Evolutionary conservation across 2,329 filamentous ascomycete genomes (phyloP), one percentile per base, ranked within the genome.

Genomic region (Colletotrichum orchidophilum): DNA sequence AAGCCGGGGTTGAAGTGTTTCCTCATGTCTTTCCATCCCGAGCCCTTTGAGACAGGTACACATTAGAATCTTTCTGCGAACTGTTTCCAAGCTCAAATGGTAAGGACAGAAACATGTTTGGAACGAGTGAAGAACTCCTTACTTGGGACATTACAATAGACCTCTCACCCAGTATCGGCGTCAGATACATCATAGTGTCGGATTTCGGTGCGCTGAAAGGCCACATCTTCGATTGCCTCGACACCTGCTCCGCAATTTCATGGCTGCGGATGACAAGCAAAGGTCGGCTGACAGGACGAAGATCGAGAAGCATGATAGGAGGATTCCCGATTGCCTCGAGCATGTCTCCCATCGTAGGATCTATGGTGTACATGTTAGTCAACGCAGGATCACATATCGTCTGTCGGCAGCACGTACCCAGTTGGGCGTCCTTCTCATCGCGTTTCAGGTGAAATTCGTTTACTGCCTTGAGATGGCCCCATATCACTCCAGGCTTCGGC

Each of bases 1-100:
- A 83, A 84, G 1, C 80, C 82, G 0, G 79, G 80, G 71, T 80
- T 83, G 73, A 80, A 81, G 29, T 78, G 75, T 66, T 78, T 81
- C n/a, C 81, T 78, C 27, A 73, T 62, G 24, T 67, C 57, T 58
- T 74, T 76, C 75, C 75, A 77, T n/a, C 63, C 57, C 1, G 75
- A 59, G 2, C 68, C 69, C 62, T 75, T 12, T n/a, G 5, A 46
- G 11, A 27, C 24, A 5, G n/a, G 4, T 5, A 9, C 26, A 61
- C 4, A 18, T 59, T 35, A 11, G 18, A 24, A 18, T 5, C 2
- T 26, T 26, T 3, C 1, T n/a, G 1, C 11, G 31, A 24, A 33
- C 24, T 31, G 12, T 18, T 46, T 57, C 3, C 21, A 1, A 15
- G 9, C 8, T 18, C 39, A 27, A 5, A 26, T 5, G 13, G n/a